Conservation (phyloP, 2,329 filamentous ascomycete species). For the Verticillium tricorpus region DNA sequence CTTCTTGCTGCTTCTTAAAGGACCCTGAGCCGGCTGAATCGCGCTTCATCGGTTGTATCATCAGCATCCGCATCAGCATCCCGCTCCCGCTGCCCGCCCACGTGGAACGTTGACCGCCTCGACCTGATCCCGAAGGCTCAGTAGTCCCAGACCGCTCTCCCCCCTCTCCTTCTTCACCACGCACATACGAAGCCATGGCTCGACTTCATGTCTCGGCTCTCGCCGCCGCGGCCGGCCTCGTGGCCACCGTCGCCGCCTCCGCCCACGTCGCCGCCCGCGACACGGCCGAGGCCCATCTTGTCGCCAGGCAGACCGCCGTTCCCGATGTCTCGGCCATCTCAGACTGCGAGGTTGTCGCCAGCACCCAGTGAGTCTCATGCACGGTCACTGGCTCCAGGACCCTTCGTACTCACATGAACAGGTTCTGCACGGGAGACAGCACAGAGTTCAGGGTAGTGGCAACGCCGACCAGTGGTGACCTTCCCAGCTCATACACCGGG, state of each 20-base stretch:
- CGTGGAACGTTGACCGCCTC: background rate
- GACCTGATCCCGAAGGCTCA: background rate
- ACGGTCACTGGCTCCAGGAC: background rate
- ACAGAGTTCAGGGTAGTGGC: conserved; percentile 11
- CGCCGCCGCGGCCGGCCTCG: background rate
- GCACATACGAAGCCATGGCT: background rate
- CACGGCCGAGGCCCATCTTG: conserved; percentile 7
- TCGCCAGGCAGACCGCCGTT: conserved; percentile 25
- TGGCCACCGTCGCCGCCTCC: background rate
- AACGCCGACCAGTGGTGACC: conserved; percentile 9
- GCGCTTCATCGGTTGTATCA: background rate
- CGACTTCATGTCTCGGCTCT: background rate
- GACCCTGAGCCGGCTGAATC: background rate
- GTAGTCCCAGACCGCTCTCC: background rate
- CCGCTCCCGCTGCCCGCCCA: background rate
- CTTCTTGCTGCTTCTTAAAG: background rate
- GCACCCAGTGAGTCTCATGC: conserved; percentile 8
- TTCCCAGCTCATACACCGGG: conserved; percentile 29
- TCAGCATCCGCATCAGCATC: background rate
- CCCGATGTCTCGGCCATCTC: conserved; percentile 9
- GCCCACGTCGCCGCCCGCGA: conserved; percentile 8
- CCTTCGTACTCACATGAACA: background rate
- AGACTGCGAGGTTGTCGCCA: conserved; percentile 11
- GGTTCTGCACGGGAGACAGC: conserved; percentile 9
- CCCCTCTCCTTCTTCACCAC: background rate